Base-by-base conservation (phyloP, 2,329 filamentous ascomycete genomes). In the Colletotrichum gloeosporioides region DNA sequence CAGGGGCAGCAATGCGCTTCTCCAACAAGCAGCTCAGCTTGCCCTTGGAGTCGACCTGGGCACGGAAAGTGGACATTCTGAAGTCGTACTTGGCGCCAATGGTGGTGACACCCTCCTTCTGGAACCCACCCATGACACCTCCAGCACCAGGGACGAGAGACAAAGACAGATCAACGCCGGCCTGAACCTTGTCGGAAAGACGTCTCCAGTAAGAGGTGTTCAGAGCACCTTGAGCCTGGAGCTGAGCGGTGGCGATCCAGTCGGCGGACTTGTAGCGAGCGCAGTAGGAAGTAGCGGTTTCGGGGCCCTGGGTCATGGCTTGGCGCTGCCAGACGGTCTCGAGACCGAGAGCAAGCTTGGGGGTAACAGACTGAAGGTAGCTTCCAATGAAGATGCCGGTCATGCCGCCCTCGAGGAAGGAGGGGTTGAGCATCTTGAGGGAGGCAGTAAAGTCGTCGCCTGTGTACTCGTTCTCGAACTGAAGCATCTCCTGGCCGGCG, bases 61-160 rank as follows among this genome's bases (percentile, higher is more conserved):
- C 97, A 79, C 96, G 93, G 93, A 98, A 98, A 67, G 95, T 97
- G 71, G 95, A 97, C 88, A 96, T 95, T 83, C 95, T 92, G 92
- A 39, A 99, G 85, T 98, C 96, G 88, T 99, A 99, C 88, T 99
- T 99, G 84, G 96, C 95, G 82, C 96, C 97, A 81, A 99, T 91
- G 71, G 96, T 95, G 70, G 98, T 96, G 77, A 95, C 91, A 72
- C 97, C 97, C 86, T 99, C 96, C 86, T 96, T 96, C 85, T 93
- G 92, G 70, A 93, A 85, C 63, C 92, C 92, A 82, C 95, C 95
- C 92, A 97, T 96, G 86, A 95, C 88, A 78, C 92, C 91, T 69
- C 91, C 92, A 69, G 89, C 87, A 71, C 91, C 89, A 32, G 91
- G 89, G 36, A 92, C 92, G 80, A 98, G 94, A 79, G 96, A 94